Evolutionary conservation across 495 filamentous ascomycete species (phyloP).

Genomic region (Neurospora discreta): DNA sequence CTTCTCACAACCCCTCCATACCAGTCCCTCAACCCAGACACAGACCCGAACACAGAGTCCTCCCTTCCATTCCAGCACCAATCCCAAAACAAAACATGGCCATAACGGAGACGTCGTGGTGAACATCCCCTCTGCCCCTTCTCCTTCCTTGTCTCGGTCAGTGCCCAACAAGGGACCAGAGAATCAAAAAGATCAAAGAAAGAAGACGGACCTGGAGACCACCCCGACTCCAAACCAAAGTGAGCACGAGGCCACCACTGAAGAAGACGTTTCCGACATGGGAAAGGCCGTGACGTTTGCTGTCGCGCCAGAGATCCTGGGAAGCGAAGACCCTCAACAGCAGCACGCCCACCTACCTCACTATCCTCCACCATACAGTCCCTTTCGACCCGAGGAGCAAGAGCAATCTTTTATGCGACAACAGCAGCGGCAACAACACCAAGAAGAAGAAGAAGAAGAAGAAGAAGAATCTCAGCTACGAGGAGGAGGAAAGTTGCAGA

Average conservation of each 20-base stretch:
- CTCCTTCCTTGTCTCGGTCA: not conserved
- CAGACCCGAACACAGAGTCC: not conserved
- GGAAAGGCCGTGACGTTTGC: not conserved
- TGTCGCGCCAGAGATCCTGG: not conserved
- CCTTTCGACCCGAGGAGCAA: not conserved
- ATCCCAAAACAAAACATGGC: not conserved
- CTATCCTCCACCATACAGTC: not conserved
- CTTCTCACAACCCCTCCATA: constrained; percentile 7
- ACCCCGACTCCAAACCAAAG: not conserved
- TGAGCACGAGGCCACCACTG: not conserved
- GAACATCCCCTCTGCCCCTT: not conserved
- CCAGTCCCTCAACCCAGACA: not conserved
- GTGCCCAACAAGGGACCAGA: not conserved
- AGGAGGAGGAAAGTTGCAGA: constrained; percentile 32
- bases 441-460: not conserved
- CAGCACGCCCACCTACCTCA: not conserved
- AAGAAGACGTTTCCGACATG: not conserved
- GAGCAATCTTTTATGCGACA: not conserved
- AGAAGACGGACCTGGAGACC: not conserved
- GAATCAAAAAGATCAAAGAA: not conserved
- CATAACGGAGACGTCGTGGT: not conserved
- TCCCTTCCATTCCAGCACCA: not conserved
- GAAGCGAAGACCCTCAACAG: not conserved
- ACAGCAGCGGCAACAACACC: not conserved
- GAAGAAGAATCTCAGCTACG: not conserved